Conservation (phyloP, 2,329 filamentous ascomycete genomes). For the Cordyceps farinosa region DNA sequence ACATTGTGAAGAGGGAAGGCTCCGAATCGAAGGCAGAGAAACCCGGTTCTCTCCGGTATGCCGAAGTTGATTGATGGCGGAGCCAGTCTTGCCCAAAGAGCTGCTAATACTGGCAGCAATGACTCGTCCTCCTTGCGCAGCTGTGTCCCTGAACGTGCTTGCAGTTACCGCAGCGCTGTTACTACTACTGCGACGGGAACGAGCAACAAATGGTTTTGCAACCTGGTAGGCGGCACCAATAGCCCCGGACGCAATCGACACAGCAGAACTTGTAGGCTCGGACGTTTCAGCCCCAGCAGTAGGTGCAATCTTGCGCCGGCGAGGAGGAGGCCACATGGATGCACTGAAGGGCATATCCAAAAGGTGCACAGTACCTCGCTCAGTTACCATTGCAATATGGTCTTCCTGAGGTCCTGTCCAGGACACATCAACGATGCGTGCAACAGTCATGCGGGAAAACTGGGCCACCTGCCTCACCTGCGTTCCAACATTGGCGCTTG, state of each 20-base stretch:
- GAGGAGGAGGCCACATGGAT: slow-evolving; percentile 81
- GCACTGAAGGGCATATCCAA: slow-evolving; percentile 80
- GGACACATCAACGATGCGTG: slow-evolving; percentile 82
- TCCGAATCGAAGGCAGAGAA: slow-evolving; percentile 57
- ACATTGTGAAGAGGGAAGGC: slow-evolving; percentile 54
- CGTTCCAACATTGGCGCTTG: slow-evolving; percentile 46
- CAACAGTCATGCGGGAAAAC: slow-evolving; percentile 87
- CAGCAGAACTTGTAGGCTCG: slow-evolving; percentile 51
- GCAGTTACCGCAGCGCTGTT: slow-evolving; percentile 33
- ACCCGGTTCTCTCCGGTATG: slow-evolving; percentile 74
- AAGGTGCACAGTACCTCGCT: slow-evolving; percentile 91
- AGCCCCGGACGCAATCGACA: slow-evolving; percentile 67
- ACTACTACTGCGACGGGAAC: slow-evolving; percentile 50
- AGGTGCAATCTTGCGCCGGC: slow-evolving; percentile 44
- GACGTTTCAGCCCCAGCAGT: slow-evolving; percentile 45
- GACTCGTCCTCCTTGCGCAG: slow-evolving; percentile 67
- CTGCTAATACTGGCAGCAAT: slow-evolving; percentile 71
- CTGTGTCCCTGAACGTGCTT: slow-evolving; percentile 53
- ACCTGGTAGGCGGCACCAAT: slow-evolving; percentile 68
- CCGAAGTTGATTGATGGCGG: slow-evolving; percentile 64
- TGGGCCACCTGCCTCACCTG: slow-evolving; percentile 80
- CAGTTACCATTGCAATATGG: slow-evolving; percentile 82
- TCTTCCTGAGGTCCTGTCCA: slow-evolving; percentile 83
- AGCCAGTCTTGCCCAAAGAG: slow-evolving; percentile 70
- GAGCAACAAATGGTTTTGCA: slow-evolving; percentile 56